These are phyloP conservation scores for Bisporella sp. DNA, from an alignment of 2,329 filamentous ascomycete species.

Conservation along the genomic window DNA sequence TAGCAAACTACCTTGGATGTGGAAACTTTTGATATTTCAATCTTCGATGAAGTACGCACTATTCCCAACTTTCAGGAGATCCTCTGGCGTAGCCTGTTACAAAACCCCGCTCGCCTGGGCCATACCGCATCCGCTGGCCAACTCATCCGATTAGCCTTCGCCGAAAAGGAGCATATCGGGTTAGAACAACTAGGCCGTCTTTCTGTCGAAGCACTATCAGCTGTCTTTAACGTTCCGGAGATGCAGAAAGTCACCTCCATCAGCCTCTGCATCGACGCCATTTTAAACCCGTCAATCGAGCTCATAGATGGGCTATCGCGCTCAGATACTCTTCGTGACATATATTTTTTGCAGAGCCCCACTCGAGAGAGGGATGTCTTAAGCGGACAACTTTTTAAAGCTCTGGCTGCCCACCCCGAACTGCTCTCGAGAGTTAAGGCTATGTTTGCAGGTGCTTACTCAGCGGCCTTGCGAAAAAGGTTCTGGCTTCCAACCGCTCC, in stretches of 20 bases:
- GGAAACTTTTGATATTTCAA: not conserved
- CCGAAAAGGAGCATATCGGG: not conserved
- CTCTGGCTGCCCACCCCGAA: not conserved
- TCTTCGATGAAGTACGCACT: not conserved
- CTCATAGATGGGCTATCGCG: conserved; percentile 2
- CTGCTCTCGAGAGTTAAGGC: not conserved
- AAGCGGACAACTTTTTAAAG: not conserved
- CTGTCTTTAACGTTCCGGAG: not conserved
- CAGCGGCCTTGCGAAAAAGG: not conserved
- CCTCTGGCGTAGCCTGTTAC: not conserved
- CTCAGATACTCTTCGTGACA: not conserved
- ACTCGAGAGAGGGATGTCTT: not conserved
- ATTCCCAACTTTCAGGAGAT: conserved; percentile 1
- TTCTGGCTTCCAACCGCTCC: conserved; percentile 1
- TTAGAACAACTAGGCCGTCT: not conserved
- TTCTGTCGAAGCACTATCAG: not conserved
- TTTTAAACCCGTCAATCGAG: not conserved
- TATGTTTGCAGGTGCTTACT: not conserved
- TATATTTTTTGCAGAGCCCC: conserved; percentile 1
- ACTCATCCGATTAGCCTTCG: conserved; percentile 1
- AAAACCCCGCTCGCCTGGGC: not conserved
- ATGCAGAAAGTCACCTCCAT: conserved; percentile 1
- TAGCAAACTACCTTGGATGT: not conserved
- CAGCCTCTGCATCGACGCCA: conserved; percentile 2
- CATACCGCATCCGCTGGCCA: not conserved